Conservation (phyloP, 768 basidiomycete species). For the Lactarius trivialis region DNA sequence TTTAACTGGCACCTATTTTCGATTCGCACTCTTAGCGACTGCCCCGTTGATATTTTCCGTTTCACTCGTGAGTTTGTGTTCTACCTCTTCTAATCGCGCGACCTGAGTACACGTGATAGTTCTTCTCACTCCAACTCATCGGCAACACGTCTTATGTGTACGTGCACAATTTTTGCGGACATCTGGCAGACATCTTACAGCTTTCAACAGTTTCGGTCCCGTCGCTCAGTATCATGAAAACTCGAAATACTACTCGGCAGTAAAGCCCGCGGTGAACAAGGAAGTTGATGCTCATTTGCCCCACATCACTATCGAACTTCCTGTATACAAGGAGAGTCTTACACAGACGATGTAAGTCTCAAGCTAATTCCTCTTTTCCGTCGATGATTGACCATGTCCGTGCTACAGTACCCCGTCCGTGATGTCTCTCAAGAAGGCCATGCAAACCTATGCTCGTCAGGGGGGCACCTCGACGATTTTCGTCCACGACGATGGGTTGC, state of each 20-base stretch:
- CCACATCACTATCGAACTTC: constrained; percentile 78
- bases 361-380: neutral
- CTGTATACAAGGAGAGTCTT: constrained; percentile 83
- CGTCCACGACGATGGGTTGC: constrained; percentile 80
- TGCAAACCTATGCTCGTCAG: constrained; percentile 84
- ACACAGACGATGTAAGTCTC: constrained; percentile 70
- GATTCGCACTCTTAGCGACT: constrained; percentile 62
- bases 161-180: constrained; percentile 24
- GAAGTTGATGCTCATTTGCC: constrained; percentile 60
- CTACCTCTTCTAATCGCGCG: neutral
- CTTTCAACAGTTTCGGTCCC: constrained; percentile 55
- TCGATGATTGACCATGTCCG: neutral
- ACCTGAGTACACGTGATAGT: constrained; percentile 35
- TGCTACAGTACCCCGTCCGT: constrained; percentile 59
- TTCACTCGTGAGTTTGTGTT: constrained; percentile 46
- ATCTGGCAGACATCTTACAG: neutral
- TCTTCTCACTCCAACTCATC: constrained; percentile 67
- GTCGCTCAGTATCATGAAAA: constrained; percentile 84
- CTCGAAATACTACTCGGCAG: constrained; percentile 74
- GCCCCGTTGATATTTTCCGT: constrained; percentile 72
- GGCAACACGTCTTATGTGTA: constrained; percentile 59
- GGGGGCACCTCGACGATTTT: constrained; percentile 77
- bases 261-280: constrained; percentile 52
- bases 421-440: constrained; percentile 72
- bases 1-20: constrained; percentile 53